Evolutionary conservation across 2,329 filamentous ascomycete genomes (phyloP), one percentile per base, ranked within the genome.

Genomic region (Calonectria multiphialidica): DNA sequence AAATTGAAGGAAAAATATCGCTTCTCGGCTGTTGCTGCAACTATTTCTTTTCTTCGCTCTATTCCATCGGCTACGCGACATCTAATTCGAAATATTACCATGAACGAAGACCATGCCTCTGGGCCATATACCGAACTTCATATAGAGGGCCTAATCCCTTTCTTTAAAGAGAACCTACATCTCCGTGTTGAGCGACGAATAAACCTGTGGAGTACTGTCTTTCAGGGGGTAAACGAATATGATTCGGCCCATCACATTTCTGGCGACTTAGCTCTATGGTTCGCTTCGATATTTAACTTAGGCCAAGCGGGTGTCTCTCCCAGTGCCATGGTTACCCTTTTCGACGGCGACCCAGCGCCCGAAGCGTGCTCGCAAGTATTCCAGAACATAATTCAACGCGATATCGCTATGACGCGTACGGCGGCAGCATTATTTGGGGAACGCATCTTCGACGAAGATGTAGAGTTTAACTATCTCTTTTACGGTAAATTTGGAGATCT

Each of bases 101-200:
- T 77, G 1, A 3, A 70, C 7, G 76, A 78, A 10, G 59, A 78
- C 12, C 30, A n/a, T 0, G 28, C 9, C 0, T 62, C 76, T 0
- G 73, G 76, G 0, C 47, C 66, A 0, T 1, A 1, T 5, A 0
- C 30, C 35, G 61, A 3, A 25, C 63, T 2, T n/a, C 63, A 1
- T 70, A 73, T 13, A 28, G 6, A 5, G 2, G 76, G 76, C 0
- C 10, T 78, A 0, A n/a, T 72, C 0, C 74, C 66, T 0, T 72
- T 74, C 0, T 64, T 65, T 1, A 25, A 59, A 3, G 73, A 77
- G 6, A 78, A 75, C 2, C 45, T 37, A 0, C 4, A n/a, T 0
- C 74, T 78, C 3, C 68, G 16, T 0, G 59, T 75, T 12, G 9
- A 75, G 18, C 74, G 71, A 2, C 76, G 50, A 13, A 53, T 72